Evolutionary conservation across 2,329 filamentous ascomycete genomes (phyloP), one percentile per base, ranked within the genome.

Genomic region (Fusarium sp.): DNA sequence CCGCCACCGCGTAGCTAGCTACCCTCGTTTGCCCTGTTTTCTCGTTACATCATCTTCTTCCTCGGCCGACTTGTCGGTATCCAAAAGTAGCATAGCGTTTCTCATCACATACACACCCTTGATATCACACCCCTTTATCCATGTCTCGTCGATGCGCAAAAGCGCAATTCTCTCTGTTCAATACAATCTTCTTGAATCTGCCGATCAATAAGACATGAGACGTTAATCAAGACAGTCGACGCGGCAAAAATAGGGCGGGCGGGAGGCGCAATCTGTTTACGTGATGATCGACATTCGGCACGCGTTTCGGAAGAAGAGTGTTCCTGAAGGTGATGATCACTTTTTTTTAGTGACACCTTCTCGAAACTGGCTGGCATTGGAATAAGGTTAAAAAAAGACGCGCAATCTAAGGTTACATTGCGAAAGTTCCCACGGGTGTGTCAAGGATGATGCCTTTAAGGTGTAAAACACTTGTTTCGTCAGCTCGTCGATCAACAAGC

Each of bases 41-140:
- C 20, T 54, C 27, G 56, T 11, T 42, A 9, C 31, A n/a, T 38
- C 47, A 24, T 57, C 14, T 35, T 29, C 14, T 29, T 37, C 8
- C 40, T 70, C 61, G 29, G 37, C 60, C 66, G 65, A 69, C 61
- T 40, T 27, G 27, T 69, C 66, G 69, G 69, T 71, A 62, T 71
- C 58, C 40, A 66, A 18, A 63, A 71, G 22, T 24, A 38, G 69
- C 4, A 58, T 71, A 66, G 69, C 60, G 40, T 13, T 9, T 31
- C 42, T n/a, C 4, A 29, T 52, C 47, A 20, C 10, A 3, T 3
- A 20, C 47, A 52, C 62, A 27, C 56, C 65, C 64, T 4, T 29
- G 24, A 8, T 14, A 40, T 16, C 20, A 20, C n/a, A 57, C 47
- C 27, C 56, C 24, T 47, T 11, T 31, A 11, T 22, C 54, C 52